Evolutionary conservation across 345 rosid species (phyloP).

Genomic region (Schrenkiella parvula): DNA sequence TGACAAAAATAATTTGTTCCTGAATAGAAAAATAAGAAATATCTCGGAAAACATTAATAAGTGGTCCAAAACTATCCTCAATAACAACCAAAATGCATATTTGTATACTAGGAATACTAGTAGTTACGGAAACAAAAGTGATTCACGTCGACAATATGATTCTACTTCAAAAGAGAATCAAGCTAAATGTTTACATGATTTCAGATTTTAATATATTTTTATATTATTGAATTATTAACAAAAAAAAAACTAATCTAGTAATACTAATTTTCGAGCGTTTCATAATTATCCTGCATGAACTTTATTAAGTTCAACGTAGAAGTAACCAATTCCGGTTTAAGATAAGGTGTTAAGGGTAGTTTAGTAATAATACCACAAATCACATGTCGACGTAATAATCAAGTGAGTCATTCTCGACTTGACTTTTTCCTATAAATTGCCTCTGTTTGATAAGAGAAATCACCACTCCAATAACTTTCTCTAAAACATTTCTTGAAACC

Average conservation of each 20-base stretch:
- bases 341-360: background rate
- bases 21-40: background rate
- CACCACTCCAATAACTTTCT: constrained; percentile 2
- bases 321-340: background rate
- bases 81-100: background rate
- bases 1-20: background rate
- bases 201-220: background rate
- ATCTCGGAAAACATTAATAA: background rate
- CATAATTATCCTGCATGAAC: too few relatives aligned
- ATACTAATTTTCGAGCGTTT: too few relatives aligned
- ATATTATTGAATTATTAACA: too few relatives aligned
- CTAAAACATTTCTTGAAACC: background rate
- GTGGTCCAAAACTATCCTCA: background rate
- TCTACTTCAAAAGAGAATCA: background rate
- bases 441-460: background rate
- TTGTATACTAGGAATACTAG: background rate
- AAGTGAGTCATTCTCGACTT: constrained; percentile 8
- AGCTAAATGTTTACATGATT: background rate
- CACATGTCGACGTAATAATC: constrained; percentile 21
- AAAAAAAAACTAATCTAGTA: too few relatives aligned
- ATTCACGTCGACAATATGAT: background rate
- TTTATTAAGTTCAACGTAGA: too few relatives aligned
- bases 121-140: constrained; percentile 5
- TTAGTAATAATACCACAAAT: background rate
- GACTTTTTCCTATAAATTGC: constrained; percentile 20